Base-by-base conservation (phyloP, 495 filamentous ascomycete genomes). In the Corynascus novoguineensis region DNA sequence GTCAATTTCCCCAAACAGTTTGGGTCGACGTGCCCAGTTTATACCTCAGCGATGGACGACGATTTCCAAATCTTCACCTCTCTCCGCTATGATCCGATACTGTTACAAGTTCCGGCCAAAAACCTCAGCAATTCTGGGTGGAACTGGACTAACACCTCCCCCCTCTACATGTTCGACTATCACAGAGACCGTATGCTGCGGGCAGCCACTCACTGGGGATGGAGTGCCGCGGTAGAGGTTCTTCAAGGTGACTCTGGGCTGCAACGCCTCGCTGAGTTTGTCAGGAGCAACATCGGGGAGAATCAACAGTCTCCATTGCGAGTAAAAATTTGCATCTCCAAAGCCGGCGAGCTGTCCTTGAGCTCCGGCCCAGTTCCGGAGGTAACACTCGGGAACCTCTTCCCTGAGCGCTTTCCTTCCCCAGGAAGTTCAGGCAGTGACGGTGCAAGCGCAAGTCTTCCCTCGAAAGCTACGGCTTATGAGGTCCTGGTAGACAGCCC, bases 121-220 rank as follows among this genome's bases (percentile, higher is more conserved):
- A 68, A 64, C 5, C 68, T 76, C 59, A 34, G 50, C 22, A 47
- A 74, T 50, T 57, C 62, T 25, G 60, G 74, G 35, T 75, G 77
- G 72, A 75, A 81, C 41, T 58, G 65, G 50, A 66, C 67, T 11
- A 71, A 75, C 19, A 58, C 75, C 19, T 84, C 81, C n/a, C 83
- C 83, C 1, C 86, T 93, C 64, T 96, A 96, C 73, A 88, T 97
- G 75, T 80, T 95, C 12, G 71, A 80, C 42, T 86, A 85, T 69
- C 92, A 97, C 69, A 83, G 81, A 21, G 87, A 93, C 64, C 89
- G 80, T 51, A 82, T 97, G 64, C 77, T 90, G 42, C 74, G 77
- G 54, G 89, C 90, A 25, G 90, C 88, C 0, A 70, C 72, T 28
- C 72, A 87, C 57, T 95, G 90, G 71, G 64, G 75, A 24, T 92